Evolutionary conservation across 108 stramenopile species (phyloP), one percentile per base, ranked within the genome.

Genomic region (Aurantiochytrium sp.): DNA sequence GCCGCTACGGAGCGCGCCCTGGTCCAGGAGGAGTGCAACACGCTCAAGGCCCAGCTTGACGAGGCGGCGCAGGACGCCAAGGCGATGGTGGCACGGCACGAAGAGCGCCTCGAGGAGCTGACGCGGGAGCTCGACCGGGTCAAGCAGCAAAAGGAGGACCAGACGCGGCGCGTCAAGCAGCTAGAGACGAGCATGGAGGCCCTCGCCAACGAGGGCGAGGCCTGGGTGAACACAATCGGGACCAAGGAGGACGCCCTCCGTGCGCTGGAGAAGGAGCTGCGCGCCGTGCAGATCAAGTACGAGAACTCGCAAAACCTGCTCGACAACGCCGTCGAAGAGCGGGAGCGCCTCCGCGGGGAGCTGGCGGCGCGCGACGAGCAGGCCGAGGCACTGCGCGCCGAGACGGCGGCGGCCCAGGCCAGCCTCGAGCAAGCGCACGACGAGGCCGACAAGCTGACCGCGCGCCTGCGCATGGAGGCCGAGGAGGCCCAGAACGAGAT

Each of bases 181-280:
- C 45, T 81, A 6, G 73, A 81, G 73, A 24, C 73, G 32, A 81
- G 73, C 45, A 81, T 81, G 73, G 45, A 41, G 12, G 39, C 39
- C 17, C n/a, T 81, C 1, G 73, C 73, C 15, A 41, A 81, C 24
- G 73, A 81, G 39, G 73, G 73, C 3, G 73, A 81, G 73, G 73
- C 73, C n/a, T 81, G 73, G 73, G 73, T 81, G 12, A 81, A 81
- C 3, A 81, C 73, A 6, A 81, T 81, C 32, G 73, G 73, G 19
- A 81, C 73, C 73, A 81, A 81, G 45, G 73, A 81, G 39, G 73
- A 81, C 32, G 73, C 73, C 39, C 45, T 81, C 24, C 73, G 73
- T 0, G 73, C 73, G 39, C 73, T 81, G n/a, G 73, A 81, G 24
- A 81, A 41, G 45, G 73, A 81, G 42, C 17, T 81, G 73, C 39